Conservation (phyloP, 495 filamentous ascomycete species). For the Zalerion maritima region DNA sequence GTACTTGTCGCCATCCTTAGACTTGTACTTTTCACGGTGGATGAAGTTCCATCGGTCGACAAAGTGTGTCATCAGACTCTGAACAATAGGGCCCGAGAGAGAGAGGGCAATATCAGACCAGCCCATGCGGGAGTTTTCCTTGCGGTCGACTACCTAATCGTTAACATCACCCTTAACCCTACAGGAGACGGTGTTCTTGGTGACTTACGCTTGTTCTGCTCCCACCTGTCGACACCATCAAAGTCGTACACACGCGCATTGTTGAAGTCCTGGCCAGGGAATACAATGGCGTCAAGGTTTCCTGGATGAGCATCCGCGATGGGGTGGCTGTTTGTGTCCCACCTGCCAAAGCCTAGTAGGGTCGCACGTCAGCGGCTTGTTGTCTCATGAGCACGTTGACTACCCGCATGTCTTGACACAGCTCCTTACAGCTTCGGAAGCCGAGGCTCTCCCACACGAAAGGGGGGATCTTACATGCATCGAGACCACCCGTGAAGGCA, state of each 20-base stretch:
- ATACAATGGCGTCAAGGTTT: constrained; percentile 58
- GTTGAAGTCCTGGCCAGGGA: constrained; percentile 91
- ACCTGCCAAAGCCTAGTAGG: constrained; percentile 43
- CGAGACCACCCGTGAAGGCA: constrained; percentile 84
- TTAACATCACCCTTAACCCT: constrained; percentile 10
- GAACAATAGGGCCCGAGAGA: constrained; percentile 62
- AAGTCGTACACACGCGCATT: constrained; percentile 84
- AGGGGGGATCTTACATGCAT: constrained; percentile 33
- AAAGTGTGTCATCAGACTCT: constrained; percentile 69
- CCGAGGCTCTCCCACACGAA: background rate
- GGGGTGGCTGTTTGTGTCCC: constrained; percentile 56
- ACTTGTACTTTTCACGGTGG: constrained; percentile 65
- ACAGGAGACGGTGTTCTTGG: background rate
- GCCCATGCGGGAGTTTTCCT: constrained; percentile 72
- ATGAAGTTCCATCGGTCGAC: constrained; percentile 90
- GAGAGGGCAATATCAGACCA: constrained; percentile 85
- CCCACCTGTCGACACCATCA: constrained; percentile 65
- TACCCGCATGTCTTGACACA: background rate
- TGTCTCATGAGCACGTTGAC: background rate
- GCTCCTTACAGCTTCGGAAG: constrained; percentile 5
- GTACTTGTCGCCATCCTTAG: constrained; percentile 50
- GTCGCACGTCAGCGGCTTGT: no score
- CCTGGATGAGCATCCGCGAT: constrained; percentile 76
- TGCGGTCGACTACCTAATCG: constrained; percentile 45
- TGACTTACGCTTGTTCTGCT: constrained; percentile 57